A percentile compares a stretch with the other conserved stretches of the same genome.
phyloP scores from a whole-genome alignment of 768 basidiomycete genomes.

The Tremella mesenterica region DNA sequence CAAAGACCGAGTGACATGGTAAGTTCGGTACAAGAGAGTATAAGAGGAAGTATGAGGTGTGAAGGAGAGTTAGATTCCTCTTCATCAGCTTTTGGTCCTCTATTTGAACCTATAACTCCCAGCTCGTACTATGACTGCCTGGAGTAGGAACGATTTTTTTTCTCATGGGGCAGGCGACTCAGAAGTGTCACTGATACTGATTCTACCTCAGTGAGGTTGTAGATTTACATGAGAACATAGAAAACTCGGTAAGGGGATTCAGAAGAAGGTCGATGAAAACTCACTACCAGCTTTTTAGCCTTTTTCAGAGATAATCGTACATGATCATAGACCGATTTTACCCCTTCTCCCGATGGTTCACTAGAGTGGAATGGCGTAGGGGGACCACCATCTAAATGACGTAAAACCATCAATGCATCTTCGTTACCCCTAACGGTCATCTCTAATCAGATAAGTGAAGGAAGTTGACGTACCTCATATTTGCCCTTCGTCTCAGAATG shows the following conservation, averaged over 20 bases:
- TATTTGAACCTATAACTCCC: too few relatives aligned
- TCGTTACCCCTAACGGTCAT: conserved; percentile 14
- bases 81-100: too few relatives aligned
- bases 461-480: conserved; percentile 16
- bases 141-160: too few relatives aligned
- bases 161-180: too few relatives aligned
- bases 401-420: conserved; percentile 5
- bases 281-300: background rate
- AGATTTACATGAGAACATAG: too few relatives aligned
- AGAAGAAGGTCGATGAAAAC: background rate
- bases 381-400: background rate
- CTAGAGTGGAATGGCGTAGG: too few relatives aligned
- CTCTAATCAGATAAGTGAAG: background rate
- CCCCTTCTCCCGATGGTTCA: background rate
- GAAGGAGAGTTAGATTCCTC: conserved; percentile 12
- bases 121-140: too few relatives aligned
- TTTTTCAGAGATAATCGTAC: background rate
- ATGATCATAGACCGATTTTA: background rate
- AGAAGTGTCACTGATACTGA: too few relatives aligned
- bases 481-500: conserved; percentile 24
- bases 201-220: too few relatives aligned
- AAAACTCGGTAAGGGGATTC: background rate
- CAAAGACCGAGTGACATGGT: conserved; percentile 22
- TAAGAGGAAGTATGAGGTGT: conserved; percentile 26
- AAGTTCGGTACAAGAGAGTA: conserved; percentile 22